These are phyloP conservation scores for Pyrus hybrid DNA, from an alignment of 331 rosid species.

Conservation along the genomic window DNA sequence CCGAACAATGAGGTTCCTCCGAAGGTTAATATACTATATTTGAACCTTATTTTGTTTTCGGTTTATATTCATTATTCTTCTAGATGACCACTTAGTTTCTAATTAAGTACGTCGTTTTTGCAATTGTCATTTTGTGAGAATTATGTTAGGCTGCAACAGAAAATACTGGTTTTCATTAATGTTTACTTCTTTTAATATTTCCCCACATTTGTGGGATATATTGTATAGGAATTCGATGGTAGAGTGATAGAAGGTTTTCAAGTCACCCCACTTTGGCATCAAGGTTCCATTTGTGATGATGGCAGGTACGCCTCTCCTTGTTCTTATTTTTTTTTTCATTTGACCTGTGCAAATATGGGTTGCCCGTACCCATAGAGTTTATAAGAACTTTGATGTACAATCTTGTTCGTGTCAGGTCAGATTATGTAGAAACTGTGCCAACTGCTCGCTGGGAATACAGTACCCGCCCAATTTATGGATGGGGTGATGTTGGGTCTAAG, in stretches of 20 bases:
- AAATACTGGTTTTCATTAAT: not conserved
- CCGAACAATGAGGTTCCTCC: slow-evolving; percentile 80
- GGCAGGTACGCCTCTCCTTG: slow-evolving; percentile 51
- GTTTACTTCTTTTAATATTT: not conserved
- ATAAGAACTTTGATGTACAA: not conserved
- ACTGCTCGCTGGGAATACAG: slow-evolving; percentile 93
- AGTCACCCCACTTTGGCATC: slow-evolving; percentile 91
- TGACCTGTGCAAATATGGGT: not conserved
- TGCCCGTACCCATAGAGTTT: not conserved
- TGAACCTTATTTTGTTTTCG: not conserved
- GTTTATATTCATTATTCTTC: not conserved
- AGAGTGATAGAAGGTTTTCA: slow-evolving; percentile 88
- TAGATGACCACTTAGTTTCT: not conserved
- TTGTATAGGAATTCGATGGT: slow-evolving; percentile 55
- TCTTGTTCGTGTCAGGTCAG: slow-evolving; percentile 40
- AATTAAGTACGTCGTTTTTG: not conserved
- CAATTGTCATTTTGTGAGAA: not conserved
- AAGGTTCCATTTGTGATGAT: slow-evolving; percentile 84
- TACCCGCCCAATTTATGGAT: slow-evolving; percentile 80
- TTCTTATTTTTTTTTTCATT: not conserved
- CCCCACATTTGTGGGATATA: not conserved
- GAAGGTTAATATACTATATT: slow-evolving; percentile 41
- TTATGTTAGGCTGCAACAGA: not conserved
- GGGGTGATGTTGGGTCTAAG: slow-evolving; percentile 81
- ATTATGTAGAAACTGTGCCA: slow-evolving; percentile 68